These are phyloP conservation scores for Beauveria varroae DNA, from an alignment of 2,329 filamentous ascomycete genomes.

Conservation along the genomic window DNA sequence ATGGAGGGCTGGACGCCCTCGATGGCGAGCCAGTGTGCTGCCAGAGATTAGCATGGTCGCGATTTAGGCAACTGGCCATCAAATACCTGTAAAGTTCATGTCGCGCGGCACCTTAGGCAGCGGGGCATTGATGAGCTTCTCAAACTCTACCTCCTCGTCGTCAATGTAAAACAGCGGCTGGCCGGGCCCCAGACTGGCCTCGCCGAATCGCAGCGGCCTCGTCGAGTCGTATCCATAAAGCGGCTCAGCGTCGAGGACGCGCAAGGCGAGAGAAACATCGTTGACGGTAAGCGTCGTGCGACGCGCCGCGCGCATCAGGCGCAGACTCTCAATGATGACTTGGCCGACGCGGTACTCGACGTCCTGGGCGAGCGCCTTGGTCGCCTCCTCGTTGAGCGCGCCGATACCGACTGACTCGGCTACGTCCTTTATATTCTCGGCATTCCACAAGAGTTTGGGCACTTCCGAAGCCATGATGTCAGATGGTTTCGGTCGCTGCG, in stretches of 20 bases:
- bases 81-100: slow-evolving; percentile 77
- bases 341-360: slow-evolving; percentile 93
- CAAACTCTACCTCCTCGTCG: slow-evolving; percentile 97
- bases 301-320: slow-evolving; percentile 89
- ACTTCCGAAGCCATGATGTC: slow-evolving; percentile 29
- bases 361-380: slow-evolving; percentile 82
- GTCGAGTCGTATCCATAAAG: slow-evolving; percentile 95
- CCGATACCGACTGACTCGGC: slow-evolving; percentile 91
- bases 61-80: not conserved
- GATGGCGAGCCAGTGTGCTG: slow-evolving; percentile 94
- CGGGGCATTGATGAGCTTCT: slow-evolving; percentile 95
- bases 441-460: slow-evolving; percentile 76
- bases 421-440: slow-evolving; percentile 91
- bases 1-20: slow-evolving; percentile 96
- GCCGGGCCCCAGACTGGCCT: slow-evolving; percentile 86
- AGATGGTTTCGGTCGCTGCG: not conserved
- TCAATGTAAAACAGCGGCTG: slow-evolving; percentile 96
- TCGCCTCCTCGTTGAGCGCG: slow-evolving; percentile 73
- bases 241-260: slow-evolving; percentile 84
- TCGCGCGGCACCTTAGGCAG: slow-evolving; percentile 91
- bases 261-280: slow-evolving; percentile 80
- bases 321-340: slow-evolving; percentile 86
- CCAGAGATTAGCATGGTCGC: slow-evolving; percentile 12
- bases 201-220: slow-evolving; percentile 80
- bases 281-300: slow-evolving; percentile 82